phyloP scores from a whole-genome alignment of 495 filamentous ascomycete genomes.

The Usnea hakonensis region DNA sequence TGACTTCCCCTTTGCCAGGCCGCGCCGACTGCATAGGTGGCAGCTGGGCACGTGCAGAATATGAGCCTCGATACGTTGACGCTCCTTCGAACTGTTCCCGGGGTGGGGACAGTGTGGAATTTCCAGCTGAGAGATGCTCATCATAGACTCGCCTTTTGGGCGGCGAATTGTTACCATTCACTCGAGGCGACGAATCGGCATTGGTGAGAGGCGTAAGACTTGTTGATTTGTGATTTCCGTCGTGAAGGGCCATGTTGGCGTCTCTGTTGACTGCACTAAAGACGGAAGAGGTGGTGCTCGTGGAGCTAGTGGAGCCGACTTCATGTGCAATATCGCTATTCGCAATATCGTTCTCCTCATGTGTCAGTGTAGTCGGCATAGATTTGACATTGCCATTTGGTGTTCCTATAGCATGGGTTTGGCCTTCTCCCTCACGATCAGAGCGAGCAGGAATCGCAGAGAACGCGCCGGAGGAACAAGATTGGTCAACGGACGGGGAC shows the following conservation, averaged over 20 bases:
- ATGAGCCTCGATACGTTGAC: constrained; percentile 7
- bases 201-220: constrained; percentile 71
- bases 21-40: constrained; percentile 52
- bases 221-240: constrained; percentile 43
- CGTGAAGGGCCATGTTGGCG: constrained; percentile 38
- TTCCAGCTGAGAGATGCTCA: constrained; percentile 3
- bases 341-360: constrained; percentile 52
- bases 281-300: constrained; percentile 54
- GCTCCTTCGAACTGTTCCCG: constrained; percentile 12
- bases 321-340: constrained; percentile 56
- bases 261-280: constrained; percentile 43
- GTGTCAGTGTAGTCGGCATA: constrained; percentile 19
- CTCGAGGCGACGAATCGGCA: constrained; percentile 64
- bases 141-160: constrained; percentile 32
- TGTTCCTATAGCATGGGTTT: constrained; percentile 2
- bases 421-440: constrained; percentile 7
- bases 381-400: constrained; percentile 6
- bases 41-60: constrained; percentile 20
- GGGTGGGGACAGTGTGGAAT: constrained; percentile 8
- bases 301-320: constrained; percentile 58
- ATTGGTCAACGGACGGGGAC: constrained; percentile 27
- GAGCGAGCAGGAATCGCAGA: constrained; percentile 7
- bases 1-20: constrained; percentile 51
- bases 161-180: constrained; percentile 47
- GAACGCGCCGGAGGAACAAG: constrained; percentile 5